Percentiles rank a stretch among this genome's conserved stretches.
phyloP scores from a whole-genome alignment of 208 protist genomes.

The Leishmania braziliensis region DNA sequence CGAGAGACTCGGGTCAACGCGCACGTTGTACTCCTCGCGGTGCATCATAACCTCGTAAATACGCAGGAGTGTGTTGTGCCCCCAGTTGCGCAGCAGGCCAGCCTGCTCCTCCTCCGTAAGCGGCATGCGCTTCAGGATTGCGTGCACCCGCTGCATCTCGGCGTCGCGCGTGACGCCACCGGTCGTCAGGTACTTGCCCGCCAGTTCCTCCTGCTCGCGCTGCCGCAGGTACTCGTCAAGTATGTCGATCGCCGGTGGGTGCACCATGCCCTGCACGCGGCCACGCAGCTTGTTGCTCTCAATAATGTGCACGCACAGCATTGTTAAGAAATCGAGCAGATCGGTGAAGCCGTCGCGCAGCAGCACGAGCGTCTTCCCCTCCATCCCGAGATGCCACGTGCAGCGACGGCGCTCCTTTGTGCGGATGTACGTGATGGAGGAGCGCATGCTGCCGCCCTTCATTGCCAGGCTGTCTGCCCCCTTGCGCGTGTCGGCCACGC shows the following conservation, averaged over 20 bases:
- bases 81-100: constrained; percentile 75
- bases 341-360: constrained; percentile 89
- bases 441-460: constrained; percentile 26
- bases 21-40: constrained; percentile 90
- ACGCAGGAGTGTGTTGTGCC: constrained; percentile 54
- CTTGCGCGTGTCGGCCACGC: constrained; percentile 69
- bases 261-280: constrained; percentile 81
- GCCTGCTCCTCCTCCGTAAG: constrained; percentile 63
- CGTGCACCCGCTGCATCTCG: constrained; percentile 54
- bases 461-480: constrained; percentile 20
- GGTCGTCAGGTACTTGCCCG: constrained; percentile 26
- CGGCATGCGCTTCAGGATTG: constrained; percentile 65
- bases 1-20: constrained; percentile 80
- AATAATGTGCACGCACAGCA: constrained; percentile 90
- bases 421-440: constrained; percentile 64
- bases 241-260: constrained; percentile 82
- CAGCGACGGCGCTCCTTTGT: constrained; percentile 87
- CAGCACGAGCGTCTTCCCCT: constrained; percentile 86
- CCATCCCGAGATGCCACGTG: constrained; percentile 87
- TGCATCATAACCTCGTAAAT: constrained; percentile 93
- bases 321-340: constrained; percentile 87
- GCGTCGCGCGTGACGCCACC: constrained; percentile 33
- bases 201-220: constrained; percentile 49
- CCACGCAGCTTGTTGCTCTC: constrained; percentile 89
- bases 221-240: constrained; percentile 73